These are phyloP conservation scores for Cyclotella baltica DNA, from an alignment of 108 stramenopile genomes.

Conservation along the genomic window DNA sequence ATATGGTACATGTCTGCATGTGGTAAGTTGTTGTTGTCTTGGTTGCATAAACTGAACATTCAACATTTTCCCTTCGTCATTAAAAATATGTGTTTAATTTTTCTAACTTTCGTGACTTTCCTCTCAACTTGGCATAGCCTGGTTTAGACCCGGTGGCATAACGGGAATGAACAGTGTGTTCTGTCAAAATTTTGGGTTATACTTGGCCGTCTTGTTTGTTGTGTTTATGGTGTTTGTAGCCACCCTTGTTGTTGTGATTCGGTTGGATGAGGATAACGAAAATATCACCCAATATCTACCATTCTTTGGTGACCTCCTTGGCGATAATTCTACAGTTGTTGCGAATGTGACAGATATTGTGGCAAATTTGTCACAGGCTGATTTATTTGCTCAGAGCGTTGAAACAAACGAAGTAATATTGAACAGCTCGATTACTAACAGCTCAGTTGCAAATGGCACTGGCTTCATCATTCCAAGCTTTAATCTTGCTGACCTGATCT, in stretches of 20 bases:
- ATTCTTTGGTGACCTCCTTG: slow-evolving; percentile 4
- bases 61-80: too few relatives aligned
- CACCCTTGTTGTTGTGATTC: slow-evolving; percentile 61
- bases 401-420: slow-evolving; percentile 9
- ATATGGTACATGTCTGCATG: slow-evolving; percentile 86
- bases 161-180: slow-evolving; percentile 9
- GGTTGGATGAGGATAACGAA: slow-evolving; percentile 53
- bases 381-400: slow-evolving; percentile 16
- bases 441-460: background rate
- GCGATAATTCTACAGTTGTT: background rate
- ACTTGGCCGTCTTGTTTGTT: slow-evolving; percentile 54
- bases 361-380: background rate
- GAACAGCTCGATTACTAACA: background rate
- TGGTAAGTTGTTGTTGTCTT: too few relatives aligned
- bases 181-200: slow-evolving; percentile 54
- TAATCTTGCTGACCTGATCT: background rate
- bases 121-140: too few relatives aligned
- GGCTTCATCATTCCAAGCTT: slow-evolving; percentile 9
- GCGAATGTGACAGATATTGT: background rate
- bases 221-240: slow-evolving; percentile 47
- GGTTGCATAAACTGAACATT: too few relatives aligned
- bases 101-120: too few relatives aligned
- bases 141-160: slow-evolving; percentile 64
- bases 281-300: slow-evolving; percentile 19
- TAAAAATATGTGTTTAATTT: too few relatives aligned